Conservation (phyloP, 768 basidiomycete genomes). For the Psilocybe sp. region DNA sequence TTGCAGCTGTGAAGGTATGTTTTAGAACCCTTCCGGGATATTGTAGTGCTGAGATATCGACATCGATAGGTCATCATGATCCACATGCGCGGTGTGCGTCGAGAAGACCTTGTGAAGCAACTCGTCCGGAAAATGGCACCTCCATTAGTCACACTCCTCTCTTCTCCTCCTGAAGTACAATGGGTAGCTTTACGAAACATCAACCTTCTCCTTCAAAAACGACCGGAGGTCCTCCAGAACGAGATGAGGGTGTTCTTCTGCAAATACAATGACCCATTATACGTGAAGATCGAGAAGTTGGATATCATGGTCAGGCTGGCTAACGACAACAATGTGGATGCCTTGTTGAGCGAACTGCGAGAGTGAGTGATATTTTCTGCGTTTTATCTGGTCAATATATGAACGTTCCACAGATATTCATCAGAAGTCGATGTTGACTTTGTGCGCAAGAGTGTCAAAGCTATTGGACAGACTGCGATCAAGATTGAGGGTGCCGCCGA, state of each 20-base stretch:
- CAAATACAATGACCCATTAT: constrained; percentile 99
- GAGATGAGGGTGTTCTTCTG: constrained; percentile 99
- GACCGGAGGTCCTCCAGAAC: constrained; percentile 83
- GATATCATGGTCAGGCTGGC: constrained; percentile 98
- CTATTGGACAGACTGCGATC: constrained; percentile 95
- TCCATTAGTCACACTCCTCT: constrained; percentile 90
- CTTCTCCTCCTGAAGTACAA: constrained; percentile 95
- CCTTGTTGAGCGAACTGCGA: constrained; percentile 90
- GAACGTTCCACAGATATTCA: constrained; percentile 61
- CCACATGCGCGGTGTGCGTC: constrained; percentile 79
- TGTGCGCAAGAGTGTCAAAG: constrained; percentile 90
- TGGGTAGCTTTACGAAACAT: constrained; percentile 98
- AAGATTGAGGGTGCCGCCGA: constrained; percentile 93
- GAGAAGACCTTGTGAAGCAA: constrained; percentile 83
- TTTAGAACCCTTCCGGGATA: not conserved
- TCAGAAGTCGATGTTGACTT: constrained; percentile 99
- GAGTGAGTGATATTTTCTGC: constrained; percentile 60
- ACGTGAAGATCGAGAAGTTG: constrained; percentile 97
- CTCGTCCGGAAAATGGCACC: constrained; percentile 97
- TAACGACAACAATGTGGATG: constrained; percentile 89
- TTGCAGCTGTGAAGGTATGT: constrained; percentile 90
- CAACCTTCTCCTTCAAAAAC: constrained; percentile 93
- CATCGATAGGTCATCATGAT: constrained; percentile 89
- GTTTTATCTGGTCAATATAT: not conserved
- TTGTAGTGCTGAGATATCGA: not conserved